phyloP scores from a whole-genome alignment of 352 stramenopile species.

The Pythium pectinolyticum region DNA sequence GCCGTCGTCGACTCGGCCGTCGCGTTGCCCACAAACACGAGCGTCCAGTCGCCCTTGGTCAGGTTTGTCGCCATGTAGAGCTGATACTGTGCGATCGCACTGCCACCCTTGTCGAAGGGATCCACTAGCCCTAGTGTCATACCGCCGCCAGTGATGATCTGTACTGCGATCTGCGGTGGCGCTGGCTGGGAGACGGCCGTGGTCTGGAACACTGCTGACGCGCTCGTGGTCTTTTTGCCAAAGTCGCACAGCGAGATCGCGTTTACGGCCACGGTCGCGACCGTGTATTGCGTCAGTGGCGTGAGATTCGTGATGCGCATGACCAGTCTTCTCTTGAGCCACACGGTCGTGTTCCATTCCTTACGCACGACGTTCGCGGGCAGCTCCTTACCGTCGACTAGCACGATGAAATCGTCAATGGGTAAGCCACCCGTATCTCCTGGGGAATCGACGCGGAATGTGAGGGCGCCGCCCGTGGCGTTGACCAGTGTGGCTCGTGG shows the following conservation, averaged over 20 bases:
- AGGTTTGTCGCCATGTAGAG: constrained; percentile 41
- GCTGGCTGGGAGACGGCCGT: constrained; percentile 31
- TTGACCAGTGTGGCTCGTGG: constrained; percentile 32
- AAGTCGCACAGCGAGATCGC: constrained; percentile 50
- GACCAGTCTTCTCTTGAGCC: constrained; percentile 28
- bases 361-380: constrained; percentile 7
- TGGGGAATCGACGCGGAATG: constrained; percentile 25
- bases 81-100: constrained; percentile 35
- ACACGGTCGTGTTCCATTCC: neutral
- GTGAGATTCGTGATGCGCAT: constrained; percentile 35
- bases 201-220: constrained; percentile 28
- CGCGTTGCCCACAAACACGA: constrained; percentile 25
- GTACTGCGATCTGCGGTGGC: constrained; percentile 25
- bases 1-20: constrained; percentile 3
- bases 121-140: constrained; percentile 47
- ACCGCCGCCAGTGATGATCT: constrained; percentile 42
- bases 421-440: constrained; percentile 41
- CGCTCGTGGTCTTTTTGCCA: constrained; percentile 26
- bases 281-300: constrained; percentile 32
- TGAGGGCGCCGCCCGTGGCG: constrained; percentile 49
- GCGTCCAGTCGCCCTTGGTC: constrained; percentile 30
- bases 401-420: constrained; percentile 45
- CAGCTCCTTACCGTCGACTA: constrained; percentile 34
- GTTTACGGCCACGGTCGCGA: constrained; percentile 42
- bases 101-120: constrained; percentile 49